Conservation (phyloP, 768 basidiomycete genomes). For the Gyrodon lividus region DNA sequence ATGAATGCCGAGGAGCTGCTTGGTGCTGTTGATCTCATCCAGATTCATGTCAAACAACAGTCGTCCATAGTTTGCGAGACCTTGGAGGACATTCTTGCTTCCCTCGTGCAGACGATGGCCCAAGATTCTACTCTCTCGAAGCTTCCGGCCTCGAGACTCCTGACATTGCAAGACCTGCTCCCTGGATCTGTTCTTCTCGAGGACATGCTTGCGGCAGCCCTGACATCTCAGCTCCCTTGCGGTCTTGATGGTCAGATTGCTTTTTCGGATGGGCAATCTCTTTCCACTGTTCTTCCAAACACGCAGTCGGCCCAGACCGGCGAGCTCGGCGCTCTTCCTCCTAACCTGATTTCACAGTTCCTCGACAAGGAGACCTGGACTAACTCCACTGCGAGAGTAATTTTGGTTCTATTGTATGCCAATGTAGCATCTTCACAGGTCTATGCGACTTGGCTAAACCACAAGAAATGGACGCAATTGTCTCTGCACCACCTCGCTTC, state of each 20-base stretch:
- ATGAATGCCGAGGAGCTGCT: slow-evolving; percentile 44
- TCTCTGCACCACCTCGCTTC: slow-evolving; percentile 32
- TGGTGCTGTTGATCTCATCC: slow-evolving; percentile 42
- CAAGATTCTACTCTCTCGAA: neutral
- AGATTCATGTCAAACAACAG: slow-evolving; percentile 5
- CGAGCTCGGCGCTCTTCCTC: slow-evolving; percentile 9
- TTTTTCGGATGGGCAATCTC: slow-evolving; percentile 5
- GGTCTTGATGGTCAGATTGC: slow-evolving; percentile 25
- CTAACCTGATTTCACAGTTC: slow-evolving; percentile 34
- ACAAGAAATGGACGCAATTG: slow-evolving; percentile 12
- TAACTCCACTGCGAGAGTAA: slow-evolving; percentile 41
- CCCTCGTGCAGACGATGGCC: slow-evolving; percentile 22
- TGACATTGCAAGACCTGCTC: slow-evolving; percentile 36
- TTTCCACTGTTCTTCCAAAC: slow-evolving; percentile 7
- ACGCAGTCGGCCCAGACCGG: neutral
- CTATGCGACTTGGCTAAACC: slow-evolving; percentile 42
- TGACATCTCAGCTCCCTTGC: slow-evolving; percentile 36
- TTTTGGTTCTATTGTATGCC: slow-evolving; percentile 46
- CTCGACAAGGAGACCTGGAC: slow-evolving; percentile 45
- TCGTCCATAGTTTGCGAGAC: slow-evolving; percentile 16
- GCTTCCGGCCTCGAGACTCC: slow-evolving; percentile 37
- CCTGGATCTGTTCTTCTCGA: slow-evolving; percentile 42
- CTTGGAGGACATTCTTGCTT: slow-evolving; percentile 38
- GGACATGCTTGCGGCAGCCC: slow-evolving; percentile 43
- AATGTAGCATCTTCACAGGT: slow-evolving; percentile 23